phyloP scores from a whole-genome alignment of 2,329 filamentous ascomycete genomes.

The Venturiaceae sp. region DNA sequence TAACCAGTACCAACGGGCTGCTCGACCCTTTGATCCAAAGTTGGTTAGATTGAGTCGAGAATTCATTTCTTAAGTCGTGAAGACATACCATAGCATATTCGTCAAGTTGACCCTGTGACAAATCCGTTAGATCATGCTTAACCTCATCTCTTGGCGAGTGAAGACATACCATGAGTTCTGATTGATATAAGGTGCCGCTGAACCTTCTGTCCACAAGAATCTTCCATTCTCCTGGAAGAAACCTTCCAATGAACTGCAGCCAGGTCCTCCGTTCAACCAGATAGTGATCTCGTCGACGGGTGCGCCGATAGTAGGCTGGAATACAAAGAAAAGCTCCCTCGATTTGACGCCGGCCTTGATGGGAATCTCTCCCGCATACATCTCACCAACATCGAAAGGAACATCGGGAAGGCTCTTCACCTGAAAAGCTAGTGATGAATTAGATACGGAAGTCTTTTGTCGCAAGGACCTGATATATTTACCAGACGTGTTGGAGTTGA shows the following conservation, averaged over 20 bases:
- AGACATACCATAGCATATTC: conserved; percentile 10
- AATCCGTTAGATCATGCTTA: too few relatives aligned
- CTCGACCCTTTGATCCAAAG: conserved; percentile 10
- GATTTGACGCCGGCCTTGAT: conserved; percentile 1
- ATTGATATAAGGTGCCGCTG: conserved; percentile 2
- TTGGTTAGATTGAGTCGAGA: neutral
- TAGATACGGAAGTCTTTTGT: neutral
- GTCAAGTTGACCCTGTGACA: conserved; percentile 11
- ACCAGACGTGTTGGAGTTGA: neutral
- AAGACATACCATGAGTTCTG: conserved; percentile 6
- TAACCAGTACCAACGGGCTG: conserved; percentile 14
- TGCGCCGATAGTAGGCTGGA: conserved; percentile 13
- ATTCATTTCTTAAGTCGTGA: too few relatives aligned
- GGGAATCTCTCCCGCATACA: conserved; percentile 9
- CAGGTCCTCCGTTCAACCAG: conserved; percentile 15
- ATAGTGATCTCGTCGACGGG: conserved; percentile 15
- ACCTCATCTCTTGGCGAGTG: too few relatives aligned
- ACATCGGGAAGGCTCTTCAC: conserved; percentile 7
- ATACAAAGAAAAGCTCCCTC: conserved; percentile 12
- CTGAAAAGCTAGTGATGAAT: neutral
- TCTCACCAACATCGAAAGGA: conserved; percentile 8
- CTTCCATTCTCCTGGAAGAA: conserved; percentile 10
- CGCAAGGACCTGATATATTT: too few relatives aligned
- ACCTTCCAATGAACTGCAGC: conserved; percentile 9
- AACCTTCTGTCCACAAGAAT: neutral